phyloP scores from a whole-genome alignment of 164 flowering plant species.

The Platanus orientalis region DNA sequence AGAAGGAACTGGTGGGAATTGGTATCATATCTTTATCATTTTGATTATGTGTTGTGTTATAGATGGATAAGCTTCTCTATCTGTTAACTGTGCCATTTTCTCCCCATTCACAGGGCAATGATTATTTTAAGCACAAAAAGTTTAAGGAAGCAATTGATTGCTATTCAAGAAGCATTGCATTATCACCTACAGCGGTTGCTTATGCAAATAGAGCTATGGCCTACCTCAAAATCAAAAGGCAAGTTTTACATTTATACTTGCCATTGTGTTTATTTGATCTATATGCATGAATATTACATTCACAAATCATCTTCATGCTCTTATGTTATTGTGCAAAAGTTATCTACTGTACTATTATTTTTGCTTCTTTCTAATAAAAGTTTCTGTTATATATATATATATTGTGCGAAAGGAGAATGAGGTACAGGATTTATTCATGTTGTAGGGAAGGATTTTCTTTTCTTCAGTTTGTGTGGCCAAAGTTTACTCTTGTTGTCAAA shows the following conservation, averaged over 20 bases:
- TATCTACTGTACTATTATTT: neutral
- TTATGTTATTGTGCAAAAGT: neutral
- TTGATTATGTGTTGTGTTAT: neutral
- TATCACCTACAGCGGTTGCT: slow-evolving; percentile 88
- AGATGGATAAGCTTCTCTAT: neutral
- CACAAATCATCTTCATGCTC: neutral
- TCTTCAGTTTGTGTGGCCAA: neutral
- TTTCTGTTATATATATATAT: too few species aligned
- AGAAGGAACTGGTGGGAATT: slow-evolving; percentile 79
- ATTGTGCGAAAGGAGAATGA: too few species aligned
- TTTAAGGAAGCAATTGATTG: slow-evolving; percentile 86
- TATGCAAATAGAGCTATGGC: slow-evolving; percentile 98
- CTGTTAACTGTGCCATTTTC: slow-evolving; percentile 3
- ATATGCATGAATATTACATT: neutral
- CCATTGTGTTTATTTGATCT: neutral
- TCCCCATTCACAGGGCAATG: slow-evolving; percentile 64
- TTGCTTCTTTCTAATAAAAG: too few species aligned
- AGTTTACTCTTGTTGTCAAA: neutral
- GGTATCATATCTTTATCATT: neutral
- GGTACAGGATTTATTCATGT: neutral
- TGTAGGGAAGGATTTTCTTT: neutral
- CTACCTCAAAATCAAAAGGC: slow-evolving; percentile 74
- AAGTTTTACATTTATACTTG: slow-evolving; percentile 22
- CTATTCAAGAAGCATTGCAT: slow-evolving; percentile 93
- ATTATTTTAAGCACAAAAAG: slow-evolving; percentile 88